Evolutionary conservation across 2,329 filamentous ascomycete species (phyloP).

Genomic region (Botrytis aclada): DNA sequence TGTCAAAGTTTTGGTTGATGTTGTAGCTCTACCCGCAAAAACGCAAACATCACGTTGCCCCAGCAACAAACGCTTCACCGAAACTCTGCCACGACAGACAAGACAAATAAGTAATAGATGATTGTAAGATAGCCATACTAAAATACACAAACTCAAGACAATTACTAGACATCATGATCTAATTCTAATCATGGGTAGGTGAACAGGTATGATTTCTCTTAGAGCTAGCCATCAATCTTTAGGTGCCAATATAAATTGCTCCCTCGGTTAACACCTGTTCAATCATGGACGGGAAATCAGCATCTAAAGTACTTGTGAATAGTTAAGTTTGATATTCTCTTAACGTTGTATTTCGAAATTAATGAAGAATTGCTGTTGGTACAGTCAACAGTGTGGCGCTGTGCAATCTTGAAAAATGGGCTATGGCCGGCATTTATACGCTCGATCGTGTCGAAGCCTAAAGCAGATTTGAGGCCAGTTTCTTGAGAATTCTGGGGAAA

Average conservation of each 20-base stretch:
- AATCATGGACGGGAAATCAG: not conserved
- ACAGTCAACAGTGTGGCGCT: not conserved
- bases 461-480: not conserved
- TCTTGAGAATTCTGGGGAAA: not conserved
- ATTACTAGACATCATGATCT: not conserved
- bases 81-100: not conserved
- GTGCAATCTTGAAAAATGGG: constrained; percentile 22
- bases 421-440: constrained; percentile 26
- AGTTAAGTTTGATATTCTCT: not conserved
- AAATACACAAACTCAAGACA: not conserved
- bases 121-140: not conserved
- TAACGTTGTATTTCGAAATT: not conserved
- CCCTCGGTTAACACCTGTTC: not conserved
- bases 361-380: not conserved
- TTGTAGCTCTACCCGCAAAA: constrained; percentile 9
- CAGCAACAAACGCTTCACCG: not conserved
- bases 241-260: not conserved
- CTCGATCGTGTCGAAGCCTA: constrained; percentile 23
- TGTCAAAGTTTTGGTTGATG: constrained; percentile 10
- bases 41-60: constrained; percentile 5
- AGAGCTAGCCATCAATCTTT: not conserved
- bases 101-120: not conserved
- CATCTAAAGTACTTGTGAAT: not conserved
- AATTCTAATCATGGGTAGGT: not conserved
- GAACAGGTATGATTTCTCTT: not conserved